Base-by-base conservation (phyloP, 192 early-diverging fungal genomes). In the Coemansia sp. region DNA sequence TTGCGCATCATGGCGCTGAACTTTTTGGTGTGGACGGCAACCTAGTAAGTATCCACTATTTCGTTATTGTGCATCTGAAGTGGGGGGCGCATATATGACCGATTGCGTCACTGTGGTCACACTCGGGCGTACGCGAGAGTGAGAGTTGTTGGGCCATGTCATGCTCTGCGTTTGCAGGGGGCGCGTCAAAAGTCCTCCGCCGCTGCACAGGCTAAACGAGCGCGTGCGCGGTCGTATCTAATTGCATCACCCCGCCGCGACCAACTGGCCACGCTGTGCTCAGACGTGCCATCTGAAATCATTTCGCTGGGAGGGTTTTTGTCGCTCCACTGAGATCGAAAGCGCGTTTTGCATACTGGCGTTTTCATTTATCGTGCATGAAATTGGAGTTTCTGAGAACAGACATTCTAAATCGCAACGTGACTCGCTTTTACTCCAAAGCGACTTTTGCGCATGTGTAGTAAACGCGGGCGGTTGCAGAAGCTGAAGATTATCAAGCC, bases 391-490 rank as follows among this genome's bases (percentile, higher is more conserved):
- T 30, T 30, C n/a, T 12, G 27, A 36, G 34, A 36, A 36, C 5
- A n/a, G 12, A n/a, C 34, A 36, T 36, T n/a, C 34, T 19, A 17
- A 30, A 30, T 28, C 27, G 30, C 9, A 28, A n/a, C n/a, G n/a
- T n/a, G n/a, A n/a, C n/a, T n/a, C n/a, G n/a, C n/a, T n/a, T n/a
- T n/a, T n/a, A n/a, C n/a, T n/a, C n/a, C n/a, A n/a, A n/a, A n/a
- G n/a, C n/a, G n/a, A n/a, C n/a, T n/a, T n/a, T n/a, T 48, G 15
- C 7, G 25, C 28, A 32, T 45, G 17, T 51, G 60, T 75, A 75
- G 71, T 56, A 90, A 92, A 51, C 91, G 89, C 60, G 86, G 83
- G 29, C 90, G 88, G 70, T 79, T 95, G 65, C 82, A 84, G 49
- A 89, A 88, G 53, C 83, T 90, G 44, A 90, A 92, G 64, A 79